Base-by-base conservation (phyloP, 306 rosid species). In the Cotoneaster glaucophyllus region DNA sequence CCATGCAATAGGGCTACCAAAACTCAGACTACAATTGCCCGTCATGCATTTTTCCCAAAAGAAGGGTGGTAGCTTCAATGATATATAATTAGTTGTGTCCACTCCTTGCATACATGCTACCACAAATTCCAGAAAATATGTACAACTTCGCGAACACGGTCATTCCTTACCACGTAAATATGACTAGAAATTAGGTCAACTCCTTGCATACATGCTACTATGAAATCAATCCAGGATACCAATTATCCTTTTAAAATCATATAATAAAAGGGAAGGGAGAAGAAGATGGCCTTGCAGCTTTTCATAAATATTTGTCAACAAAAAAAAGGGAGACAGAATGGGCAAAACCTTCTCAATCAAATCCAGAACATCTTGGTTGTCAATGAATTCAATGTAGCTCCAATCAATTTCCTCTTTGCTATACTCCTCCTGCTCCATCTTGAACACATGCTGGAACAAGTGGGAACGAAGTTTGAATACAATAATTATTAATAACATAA, bases 341-440 rank as follows among this genome's bases (percentile, higher is more conserved):
- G 68, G 34, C 41, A 74, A 63, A 75, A 95, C 99, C 99, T 92
- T 92, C 86, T 95, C 99, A n/a, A 95, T 92, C 85, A 95, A 89
- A 86, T 95, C 99, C 71, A 92, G 81, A 74, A 95, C 99, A 81
- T 92, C 97, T 88, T 92, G 97, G 85, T 95, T 95, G 90, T 95
- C 99, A 76, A 95, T 92, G 65, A 92, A 95, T 84, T 95, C 97
- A 83, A 95, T 95, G 81, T 95, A 95, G 86, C 99, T 95, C 99
- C 99, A 95, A 85, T 92, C 87, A 73, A 95, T 95, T 88, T 90
- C 90, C 87, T 95, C 99, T 85, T 82, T 95, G 72, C 96, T 83
- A 82, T 95, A 95, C 84, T 95, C 99, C 67, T 95, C 97, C 87
- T 95, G 97, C 86, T 95, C 97, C 99, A 95, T 95, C 87, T 95